Conservation (phyloP, 345 rosid genomes). For the Eutrema yunnanense region DNA sequence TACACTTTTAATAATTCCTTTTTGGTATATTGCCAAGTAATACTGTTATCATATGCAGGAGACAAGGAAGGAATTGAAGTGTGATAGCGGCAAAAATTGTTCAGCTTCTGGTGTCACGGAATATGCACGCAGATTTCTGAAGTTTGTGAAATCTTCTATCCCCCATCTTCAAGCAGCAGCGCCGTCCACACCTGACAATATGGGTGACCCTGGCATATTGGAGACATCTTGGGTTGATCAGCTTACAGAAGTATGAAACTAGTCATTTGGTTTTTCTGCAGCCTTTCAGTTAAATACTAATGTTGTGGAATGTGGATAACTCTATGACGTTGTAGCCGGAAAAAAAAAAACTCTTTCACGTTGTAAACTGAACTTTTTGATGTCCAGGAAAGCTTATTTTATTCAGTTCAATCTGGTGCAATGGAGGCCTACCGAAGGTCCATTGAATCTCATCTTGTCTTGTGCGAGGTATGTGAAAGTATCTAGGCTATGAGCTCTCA, state of each 20-base stretch:
- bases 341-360: background rate
- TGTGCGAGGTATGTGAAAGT: conserved; percentile 23
- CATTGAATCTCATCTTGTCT: conserved; percentile 59
- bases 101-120: conserved; percentile 37
- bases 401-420: conserved; percentile 75
- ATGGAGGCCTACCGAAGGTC: conserved; percentile 67
- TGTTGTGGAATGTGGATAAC: conserved; percentile 5
- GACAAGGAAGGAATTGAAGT: conserved; percentile 29
- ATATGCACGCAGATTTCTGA: conserved; percentile 74
- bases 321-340: background rate
- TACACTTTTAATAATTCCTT: background rate
- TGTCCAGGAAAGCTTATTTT: conserved; percentile 87
- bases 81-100: conserved; percentile 30
- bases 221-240: conserved; percentile 64
- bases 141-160: conserved; percentile 37
- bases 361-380: conserved; percentile 14
- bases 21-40: background rate
- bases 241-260: conserved; percentile 64
- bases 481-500: conserved; percentile 4
- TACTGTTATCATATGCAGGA: conserved; percentile 38
- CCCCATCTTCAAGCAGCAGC: conserved; percentile 49
- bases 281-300: conserved; percentile 2
- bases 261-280: conserved; percentile 6
- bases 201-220: conserved; percentile 43
- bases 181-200: conserved; percentile 58